Conservation (phyloP, 2,329 filamentous ascomycete species). For the Clarireedia paspali region DNA sequence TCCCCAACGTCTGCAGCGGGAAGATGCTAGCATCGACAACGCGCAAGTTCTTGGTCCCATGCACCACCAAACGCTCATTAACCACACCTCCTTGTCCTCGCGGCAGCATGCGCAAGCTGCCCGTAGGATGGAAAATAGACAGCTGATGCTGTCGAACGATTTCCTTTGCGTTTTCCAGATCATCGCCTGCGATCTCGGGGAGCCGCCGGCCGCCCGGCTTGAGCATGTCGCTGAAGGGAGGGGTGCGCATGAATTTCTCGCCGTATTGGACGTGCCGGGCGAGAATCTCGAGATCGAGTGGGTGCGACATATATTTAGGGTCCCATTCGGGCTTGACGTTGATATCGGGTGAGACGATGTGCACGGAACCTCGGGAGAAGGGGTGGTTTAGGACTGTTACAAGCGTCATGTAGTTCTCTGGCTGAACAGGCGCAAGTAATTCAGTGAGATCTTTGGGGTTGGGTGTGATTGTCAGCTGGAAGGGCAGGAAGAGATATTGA, state of each 20-base stretch:
- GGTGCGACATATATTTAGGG: conserved; percentile 44
- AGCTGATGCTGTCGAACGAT: not conserved
- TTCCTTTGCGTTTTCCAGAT: not conserved
- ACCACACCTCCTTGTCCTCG: conserved; percentile 14
- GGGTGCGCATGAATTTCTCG: conserved; percentile 27
- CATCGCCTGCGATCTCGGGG: not conserved
- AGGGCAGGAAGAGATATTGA: not conserved
- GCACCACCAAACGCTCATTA: conserved; percentile 13
- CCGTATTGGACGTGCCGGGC: conserved; percentile 31
- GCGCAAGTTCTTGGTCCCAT: conserved; percentile 12
- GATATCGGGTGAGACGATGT: conserved; percentile 39
- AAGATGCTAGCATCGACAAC: conserved; percentile 19
- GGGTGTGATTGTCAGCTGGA: not conserved
- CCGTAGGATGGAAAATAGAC: conserved; percentile 10
- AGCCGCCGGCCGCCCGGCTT: conserved; percentile 15
- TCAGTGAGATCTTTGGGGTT: not conserved
- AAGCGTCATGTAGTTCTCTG: not conserved
- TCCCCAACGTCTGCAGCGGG: conserved; percentile 8
- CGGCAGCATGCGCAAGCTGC: conserved; percentile 15
- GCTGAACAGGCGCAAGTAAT: not conserved
- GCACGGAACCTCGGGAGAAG: conserved; percentile 48
- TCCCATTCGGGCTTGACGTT: conserved; percentile 40
- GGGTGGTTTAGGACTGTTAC: conserved; percentile 47
- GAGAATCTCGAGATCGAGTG: conserved; percentile 33
- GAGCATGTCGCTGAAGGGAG: conserved; percentile 27